Conservation (phyloP, 495 filamentous ascomycete genomes). For the Penicillium bovifimosum region DNA sequence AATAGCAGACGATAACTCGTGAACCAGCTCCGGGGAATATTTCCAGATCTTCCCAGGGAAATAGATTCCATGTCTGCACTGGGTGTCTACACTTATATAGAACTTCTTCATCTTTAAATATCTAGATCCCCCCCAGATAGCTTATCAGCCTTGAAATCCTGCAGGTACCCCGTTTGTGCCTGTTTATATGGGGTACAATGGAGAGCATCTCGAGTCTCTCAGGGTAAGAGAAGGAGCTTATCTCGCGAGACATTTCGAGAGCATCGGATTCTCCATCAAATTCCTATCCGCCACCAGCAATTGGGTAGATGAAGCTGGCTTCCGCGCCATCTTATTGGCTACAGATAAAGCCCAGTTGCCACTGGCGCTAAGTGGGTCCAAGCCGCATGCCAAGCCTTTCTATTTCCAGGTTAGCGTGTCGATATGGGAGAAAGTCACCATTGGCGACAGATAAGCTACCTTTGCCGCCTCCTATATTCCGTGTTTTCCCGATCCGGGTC, state of each 20-base stretch:
- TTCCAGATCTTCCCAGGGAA: neutral
- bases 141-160: neutral
- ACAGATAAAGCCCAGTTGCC: constrained; percentile 12
- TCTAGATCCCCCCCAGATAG: neutral
- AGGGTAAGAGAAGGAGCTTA: neutral
- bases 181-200: neutral
- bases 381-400: constrained; percentile 4
- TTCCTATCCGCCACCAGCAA: constrained; percentile 2
- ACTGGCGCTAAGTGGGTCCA: constrained; percentile 3
- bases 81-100: neutral
- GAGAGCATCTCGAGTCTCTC: neutral
- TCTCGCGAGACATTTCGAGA: neutral
- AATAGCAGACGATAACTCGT: too few relatives aligned
- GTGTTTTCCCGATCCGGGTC: neutral
- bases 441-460: constrained; percentile 7
- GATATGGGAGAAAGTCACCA: neutral
- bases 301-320: constrained; percentile 6
- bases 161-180: neutral
- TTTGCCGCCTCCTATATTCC: neutral
- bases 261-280: neutral
- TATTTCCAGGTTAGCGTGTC: neutral
- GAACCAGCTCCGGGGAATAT: constrained; percentile 2
- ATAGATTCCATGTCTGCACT: neutral
- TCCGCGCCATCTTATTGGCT: constrained; percentile 1
- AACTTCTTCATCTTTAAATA: neutral